phyloP scores from a whole-genome alignment of 2,329 filamentous ascomycete species.

The Alternaria gansuensis region DNA sequence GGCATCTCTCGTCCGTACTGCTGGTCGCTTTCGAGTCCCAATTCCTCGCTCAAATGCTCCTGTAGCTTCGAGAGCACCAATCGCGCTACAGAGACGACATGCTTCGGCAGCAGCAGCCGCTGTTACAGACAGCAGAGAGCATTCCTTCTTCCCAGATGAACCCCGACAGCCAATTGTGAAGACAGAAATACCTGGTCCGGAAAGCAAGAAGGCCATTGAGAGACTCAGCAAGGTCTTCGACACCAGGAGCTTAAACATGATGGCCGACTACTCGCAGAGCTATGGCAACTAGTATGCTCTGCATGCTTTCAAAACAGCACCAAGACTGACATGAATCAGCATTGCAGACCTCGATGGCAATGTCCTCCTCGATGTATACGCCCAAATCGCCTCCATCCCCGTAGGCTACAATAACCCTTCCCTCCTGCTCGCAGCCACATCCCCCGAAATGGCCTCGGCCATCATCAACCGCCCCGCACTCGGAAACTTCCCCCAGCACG shows the following conservation, averaged over 20 bases:
- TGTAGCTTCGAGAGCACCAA: conserved; percentile 29
- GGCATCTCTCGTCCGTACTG: conserved; percentile 46
- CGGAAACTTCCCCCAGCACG: conserved; percentile 87
- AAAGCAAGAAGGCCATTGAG: conserved; percentile 72
- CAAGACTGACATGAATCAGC: conserved; percentile 31
- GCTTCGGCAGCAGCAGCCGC: conserved; percentile 46
- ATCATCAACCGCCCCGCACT: conserved; percentile 89
- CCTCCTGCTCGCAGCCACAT: conserved; percentile 73
- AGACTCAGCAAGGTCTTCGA: conserved; percentile 84
- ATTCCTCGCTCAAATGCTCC: conserved; percentile 30
- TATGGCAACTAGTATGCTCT: conserved; percentile 74
- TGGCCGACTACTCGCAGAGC: conserved; percentile 51
- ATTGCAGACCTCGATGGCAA: conserved; percentile 77
- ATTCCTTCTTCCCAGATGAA: conserved; percentile 67
- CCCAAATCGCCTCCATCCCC: conserved; percentile 92
- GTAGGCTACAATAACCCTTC: conserved; percentile 91
- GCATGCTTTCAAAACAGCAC: not conserved
- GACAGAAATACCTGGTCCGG: conserved; percentile 76
- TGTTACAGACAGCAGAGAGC: conserved; percentile 50
- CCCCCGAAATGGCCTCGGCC: conserved; percentile 79
- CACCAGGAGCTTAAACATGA: conserved; percentile 78
- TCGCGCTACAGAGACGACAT: conserved; percentile 40
- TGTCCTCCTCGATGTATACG: conserved; percentile 77
- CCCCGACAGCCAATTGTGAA: conserved; percentile 63
- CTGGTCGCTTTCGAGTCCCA: conserved; percentile 32